phyloP scores from a whole-genome alignment of 345 rosid species.

The Microthlaspi erraticum region DNA sequence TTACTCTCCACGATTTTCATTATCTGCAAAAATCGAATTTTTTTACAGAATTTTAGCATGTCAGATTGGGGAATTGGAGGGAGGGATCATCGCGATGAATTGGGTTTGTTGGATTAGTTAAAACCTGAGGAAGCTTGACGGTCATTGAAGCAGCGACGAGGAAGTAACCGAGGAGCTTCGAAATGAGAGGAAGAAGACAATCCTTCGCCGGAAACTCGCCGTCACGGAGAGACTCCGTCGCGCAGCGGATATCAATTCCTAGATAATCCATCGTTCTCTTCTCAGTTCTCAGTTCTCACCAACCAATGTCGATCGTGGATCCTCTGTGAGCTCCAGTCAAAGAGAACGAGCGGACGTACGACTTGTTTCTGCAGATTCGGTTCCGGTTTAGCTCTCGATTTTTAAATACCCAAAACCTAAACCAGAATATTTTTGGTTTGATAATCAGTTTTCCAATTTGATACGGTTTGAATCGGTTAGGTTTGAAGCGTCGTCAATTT shows the following conservation, averaged over 20 bases:
- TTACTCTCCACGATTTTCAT: conserved; percentile 70
- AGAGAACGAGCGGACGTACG: conserved; percentile 10
- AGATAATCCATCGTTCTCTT: conserved; percentile 53
- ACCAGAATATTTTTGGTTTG: conserved; percentile 27
- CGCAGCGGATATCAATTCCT: conserved; percentile 75
- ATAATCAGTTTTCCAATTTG: neutral
- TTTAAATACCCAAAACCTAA: conserved; percentile 9
- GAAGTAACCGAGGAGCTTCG: conserved; percentile 84
- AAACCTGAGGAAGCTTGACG: conserved; percentile 92
- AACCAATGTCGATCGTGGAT: neutral
- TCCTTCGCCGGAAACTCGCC: conserved; percentile 68
- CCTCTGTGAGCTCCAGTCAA: neutral
- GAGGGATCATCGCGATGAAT: neutral
- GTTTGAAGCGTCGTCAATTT: conserved; percentile 12
- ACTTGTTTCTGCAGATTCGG: neutral
- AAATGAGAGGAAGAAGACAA: conserved; percentile 83
- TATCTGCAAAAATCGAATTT: conserved; percentile 51
- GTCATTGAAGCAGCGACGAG: conserved; percentile 91
- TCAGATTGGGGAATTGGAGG: neutral
- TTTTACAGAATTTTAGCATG: neutral
- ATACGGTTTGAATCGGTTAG: conserved; percentile 38
- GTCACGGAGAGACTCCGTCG: conserved; percentile 56
- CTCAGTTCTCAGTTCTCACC: neutral
- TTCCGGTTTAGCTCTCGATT: neutral
- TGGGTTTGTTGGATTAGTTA: neutral